Base-by-base conservation (phyloP, 106 monocot species). In the Dendrobium catenatum region DNA sequence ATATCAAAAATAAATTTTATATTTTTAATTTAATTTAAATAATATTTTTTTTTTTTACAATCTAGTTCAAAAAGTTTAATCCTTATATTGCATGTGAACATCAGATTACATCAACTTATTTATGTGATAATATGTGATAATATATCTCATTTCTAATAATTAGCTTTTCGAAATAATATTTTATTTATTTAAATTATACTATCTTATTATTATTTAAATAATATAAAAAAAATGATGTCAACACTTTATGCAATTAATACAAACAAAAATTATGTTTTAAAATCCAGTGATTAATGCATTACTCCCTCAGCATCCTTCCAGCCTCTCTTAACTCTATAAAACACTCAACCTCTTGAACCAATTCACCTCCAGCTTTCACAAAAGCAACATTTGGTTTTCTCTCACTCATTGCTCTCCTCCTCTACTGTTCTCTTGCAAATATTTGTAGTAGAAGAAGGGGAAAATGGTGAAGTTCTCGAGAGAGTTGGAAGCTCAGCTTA, bases 391-490 rank as follows among this genome's bases (percentile, higher is more conserved):
- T 15, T 51, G 10, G 51, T 51, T 51, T 51, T 1, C 3, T 13
- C 51, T 51, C 15, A 16, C n/a, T 20, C 22, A 5, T 7, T 61
- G 22, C 22, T 22, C 19, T 61, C 61, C n/a, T 22, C 61, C 61
- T 61, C 1, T 6, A 7, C 61, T 22, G 19, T 8, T 22, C 61
- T 61, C 19, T 5, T 16, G 37, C 15, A 33, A 11, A 68, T 9
- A 6, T 11, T 37, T 16, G 70, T 66, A 19, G 64, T 37, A 37
- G 83, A 9, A 19, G 19, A 47, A 73, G 72, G 22, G 73, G 31
- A 49, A 77, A 72, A 94, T 94, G 94, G 91, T 91, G 88, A 91
- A 99, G 84, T 99, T 99, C 82, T 91, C 99, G 26, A 79, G 90
- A 80, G 93, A 99, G 79, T 85, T 95, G 61, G 95, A 99, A 70